These are phyloP conservation scores for Melaleuca quinquenervia DNA, from an alignment of 345 rosid genomes.

Conservation along the genomic window DNA sequence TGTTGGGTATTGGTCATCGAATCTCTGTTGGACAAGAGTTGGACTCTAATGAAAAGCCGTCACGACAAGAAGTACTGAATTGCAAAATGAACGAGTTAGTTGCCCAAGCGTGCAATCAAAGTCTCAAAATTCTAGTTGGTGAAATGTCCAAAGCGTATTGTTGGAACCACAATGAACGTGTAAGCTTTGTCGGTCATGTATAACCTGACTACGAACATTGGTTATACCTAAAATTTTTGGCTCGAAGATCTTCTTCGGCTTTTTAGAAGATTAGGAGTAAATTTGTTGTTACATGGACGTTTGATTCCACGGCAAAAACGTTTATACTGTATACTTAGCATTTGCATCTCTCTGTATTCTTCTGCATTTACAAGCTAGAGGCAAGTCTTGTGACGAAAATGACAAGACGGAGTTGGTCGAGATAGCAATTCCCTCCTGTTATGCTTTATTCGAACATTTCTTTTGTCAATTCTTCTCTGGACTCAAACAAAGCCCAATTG, in stretches of 20 bases:
- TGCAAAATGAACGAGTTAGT: neutral
- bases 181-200: neutral
- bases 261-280: neutral
- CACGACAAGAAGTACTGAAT: neutral
- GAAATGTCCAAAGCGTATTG: neutral
- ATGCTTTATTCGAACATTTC: neutral
- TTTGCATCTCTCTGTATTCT: neutral
- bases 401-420: fast-evolving
- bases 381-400: neutral
- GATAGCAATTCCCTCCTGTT: neutral
- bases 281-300: neutral
- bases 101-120: neutral
- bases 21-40: neutral
- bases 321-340: neutral
- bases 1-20: neutral
- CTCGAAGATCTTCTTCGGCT: neutral
- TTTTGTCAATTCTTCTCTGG: neutral
- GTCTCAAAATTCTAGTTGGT: neutral
- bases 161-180: neutral
- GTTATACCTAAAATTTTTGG: neutral
- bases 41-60: neutral
- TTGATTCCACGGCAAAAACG: neutral
- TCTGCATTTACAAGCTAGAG: neutral
- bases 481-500: neutral
- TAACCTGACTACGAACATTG: neutral